Evolutionary conservation across 2,329 filamentous ascomycete genomes (phyloP).

Genomic region (Gremmenia infestans): DNA sequence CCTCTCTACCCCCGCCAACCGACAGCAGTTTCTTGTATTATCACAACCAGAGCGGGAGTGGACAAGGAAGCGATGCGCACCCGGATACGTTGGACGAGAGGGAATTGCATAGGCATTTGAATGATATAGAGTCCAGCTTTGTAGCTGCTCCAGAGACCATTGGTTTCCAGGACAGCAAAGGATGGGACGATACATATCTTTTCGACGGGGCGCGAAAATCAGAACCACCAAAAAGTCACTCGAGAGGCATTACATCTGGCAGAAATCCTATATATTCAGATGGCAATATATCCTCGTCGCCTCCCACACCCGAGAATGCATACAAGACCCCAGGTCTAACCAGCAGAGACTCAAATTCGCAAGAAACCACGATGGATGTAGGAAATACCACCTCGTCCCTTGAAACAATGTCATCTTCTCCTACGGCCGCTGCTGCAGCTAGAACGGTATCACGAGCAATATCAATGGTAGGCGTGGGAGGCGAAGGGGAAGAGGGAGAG

Average conservation of each 20-base stretch:
- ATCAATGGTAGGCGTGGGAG: slow-evolving; percentile 38
- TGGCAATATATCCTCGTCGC: slow-evolving; percentile 11
- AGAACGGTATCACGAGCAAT: slow-evolving; percentile 49
- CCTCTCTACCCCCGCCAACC: slow-evolving; percentile 22
- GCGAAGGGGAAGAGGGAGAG: slow-evolving; percentile 9
- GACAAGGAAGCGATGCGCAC: slow-evolving; percentile 19
- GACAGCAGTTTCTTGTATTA: slow-evolving; percentile 27
- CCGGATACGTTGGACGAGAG: slow-evolving; percentile 28
- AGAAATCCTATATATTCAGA: background rate
- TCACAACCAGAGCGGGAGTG: slow-evolving; percentile 23
- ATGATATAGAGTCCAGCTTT: slow-evolving; percentile 64
- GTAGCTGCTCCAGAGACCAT: slow-evolving; percentile 54
- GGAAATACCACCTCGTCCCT: slow-evolving; percentile 45
- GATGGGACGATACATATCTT: slow-evolving; percentile 54
- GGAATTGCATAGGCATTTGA: slow-evolving; percentile 42
- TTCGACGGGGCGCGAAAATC: slow-evolving; percentile 40
- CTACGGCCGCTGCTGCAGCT: slow-evolving; percentile 50
- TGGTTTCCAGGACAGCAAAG: slow-evolving; percentile 37
- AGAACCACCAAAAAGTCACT: background rate
- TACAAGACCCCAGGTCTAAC: slow-evolving; percentile 24
- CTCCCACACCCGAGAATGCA: slow-evolving; percentile 24
- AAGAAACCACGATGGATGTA: slow-evolving; percentile 17
- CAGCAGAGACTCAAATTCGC: slow-evolving; percentile 9
- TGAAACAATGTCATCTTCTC: slow-evolving; percentile 52
- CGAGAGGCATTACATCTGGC: background rate